Base-by-base conservation (phyloP, 2,329 filamentous ascomycete species). In the Fusarium bactridioides region DNA sequence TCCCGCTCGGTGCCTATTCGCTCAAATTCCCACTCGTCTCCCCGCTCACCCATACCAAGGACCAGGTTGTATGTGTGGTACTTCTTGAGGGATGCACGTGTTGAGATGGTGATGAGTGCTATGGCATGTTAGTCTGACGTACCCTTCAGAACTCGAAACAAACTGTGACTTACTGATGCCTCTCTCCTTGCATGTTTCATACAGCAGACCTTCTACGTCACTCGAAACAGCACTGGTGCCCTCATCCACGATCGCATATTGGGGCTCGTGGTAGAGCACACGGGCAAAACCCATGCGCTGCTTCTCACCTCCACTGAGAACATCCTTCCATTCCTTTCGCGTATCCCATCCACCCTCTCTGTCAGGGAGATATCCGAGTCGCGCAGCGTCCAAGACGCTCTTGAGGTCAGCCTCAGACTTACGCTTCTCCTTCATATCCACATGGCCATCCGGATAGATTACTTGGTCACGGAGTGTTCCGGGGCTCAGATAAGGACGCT, bases 311-410 rank as follows among this genome's bases (percentile, higher is more conserved):
- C 96, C 96, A 73, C 92, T 95, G n/a, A 99, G 86, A 9, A 99
- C 94, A 76, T 98, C 95, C 83, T 98, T 98, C 96, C 96, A 99
- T 79, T 97, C 95, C 82, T 99, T 98, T 63, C 94, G 89, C 9
- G 94, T 96, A 79, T 99, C 94, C 94, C 94, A 98, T 19, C 96
- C 96, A 43, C 96, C 96, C 85, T 99, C 96, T 21, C 96, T 91
- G 54, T 95, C 91, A 3, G 94, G 93, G 2, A 99, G 87, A 81
- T 99, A 98, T 8, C 94, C 95, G 0, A 99, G 87, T 63, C 90
- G 90, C 1, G 95, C 95, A 57, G 93, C 92, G 63, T 97, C 93
- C 7, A 99, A 87, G 6, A 97, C 89, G 31, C 86, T 86, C 78
- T 92, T 89, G 25, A 99, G 87, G 73, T 97, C 93, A 37, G 89